Evolutionary conservation across 2,329 filamentous ascomycete genomes (phyloP).

Genomic region (Chalara sp.): DNA sequence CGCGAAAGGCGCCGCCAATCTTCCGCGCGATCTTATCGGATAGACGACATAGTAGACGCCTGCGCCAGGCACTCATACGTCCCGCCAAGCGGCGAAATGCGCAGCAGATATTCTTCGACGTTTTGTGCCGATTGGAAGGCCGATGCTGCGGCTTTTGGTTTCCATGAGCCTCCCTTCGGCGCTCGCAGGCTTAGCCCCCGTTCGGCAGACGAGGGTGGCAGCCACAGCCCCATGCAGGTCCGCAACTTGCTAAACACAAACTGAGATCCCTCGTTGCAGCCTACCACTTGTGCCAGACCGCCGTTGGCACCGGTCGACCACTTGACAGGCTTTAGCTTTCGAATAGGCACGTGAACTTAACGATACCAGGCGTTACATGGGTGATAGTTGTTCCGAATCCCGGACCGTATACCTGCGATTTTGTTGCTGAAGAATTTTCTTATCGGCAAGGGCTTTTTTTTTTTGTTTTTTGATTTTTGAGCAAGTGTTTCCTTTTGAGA

Average conservation of each 20-base stretch:
- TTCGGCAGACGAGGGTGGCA: conserved; percentile 19
- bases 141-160: conserved; percentile 15
- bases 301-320: too few relatives aligned
- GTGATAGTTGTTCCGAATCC: too few relatives aligned
- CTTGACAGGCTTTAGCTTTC: too few relatives aligned
- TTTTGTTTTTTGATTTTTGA: too few relatives aligned
- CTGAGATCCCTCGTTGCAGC: too few relatives aligned
- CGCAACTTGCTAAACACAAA: conserved; percentile 23
- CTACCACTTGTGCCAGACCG: too few relatives aligned
- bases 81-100: conserved; percentile 23
- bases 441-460: too few relatives aligned
- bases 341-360: too few relatives aligned
- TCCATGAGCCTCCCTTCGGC: conserved; percentile 8
- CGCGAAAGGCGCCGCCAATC: conserved; percentile 11
- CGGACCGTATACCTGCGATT: too few relatives aligned
- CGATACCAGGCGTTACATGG: too few relatives aligned
- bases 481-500: too few relatives aligned
- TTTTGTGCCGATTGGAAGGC: conserved; percentile 23
- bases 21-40: conserved; percentile 7
- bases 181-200: conserved; percentile 5
- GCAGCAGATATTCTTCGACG: conserved; percentile 20
- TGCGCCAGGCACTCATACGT: conserved; percentile 25
- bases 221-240: conserved; percentile 25
- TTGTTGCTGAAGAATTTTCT: too few relatives aligned
- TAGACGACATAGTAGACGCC: conserved; percentile 27